Conservation (phyloP, 495 filamentous ascomycete genomes). For the Trichoderma orchidacearum region DNA sequence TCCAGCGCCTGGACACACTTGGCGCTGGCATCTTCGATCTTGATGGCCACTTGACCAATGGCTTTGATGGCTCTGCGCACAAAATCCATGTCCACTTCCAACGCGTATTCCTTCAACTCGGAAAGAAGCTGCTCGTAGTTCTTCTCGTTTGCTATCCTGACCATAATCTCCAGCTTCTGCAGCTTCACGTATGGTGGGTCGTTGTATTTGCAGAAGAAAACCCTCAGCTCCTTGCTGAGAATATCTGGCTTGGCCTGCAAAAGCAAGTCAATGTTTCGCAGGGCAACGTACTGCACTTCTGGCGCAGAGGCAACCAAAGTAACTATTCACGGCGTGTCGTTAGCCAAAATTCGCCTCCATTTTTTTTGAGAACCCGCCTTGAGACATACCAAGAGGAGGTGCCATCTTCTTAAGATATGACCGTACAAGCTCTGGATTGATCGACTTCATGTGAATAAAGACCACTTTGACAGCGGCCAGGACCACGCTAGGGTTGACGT, state of each 20-base stretch:
- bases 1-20: conserved; percentile 89
- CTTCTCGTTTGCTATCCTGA: conserved; percentile 93
- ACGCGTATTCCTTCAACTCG: conserved; percentile 91
- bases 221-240: conserved; percentile 88
- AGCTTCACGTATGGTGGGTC: conserved; percentile 96
- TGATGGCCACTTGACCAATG: conserved; percentile 95
- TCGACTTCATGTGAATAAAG: conserved; percentile 86
- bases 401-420: conserved; percentile 97
- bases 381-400: conserved; percentile 64
- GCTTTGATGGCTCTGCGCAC: conserved; percentile 86
- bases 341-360: conserved; percentile 9
- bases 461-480: conserved; percentile 94
- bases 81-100: conserved; percentile 99
- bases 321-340: conserved; percentile 36
- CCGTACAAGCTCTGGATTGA: conserved; percentile 61
- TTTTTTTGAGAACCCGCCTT: neutral
- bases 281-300: conserved; percentile 94
- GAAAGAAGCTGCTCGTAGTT: conserved; percentile 91
- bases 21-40: conserved; percentile 87
- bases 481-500: conserved; percentile 95
- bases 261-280: conserved; percentile 90
- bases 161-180: conserved; percentile 97
- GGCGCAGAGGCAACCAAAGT: conserved; percentile 91
- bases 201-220: conserved; percentile 99
- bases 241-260: conserved; percentile 94